Conservation (phyloP, 192 early-diverging fungal genomes). For the Entomortierella beljakovae region DNA sequence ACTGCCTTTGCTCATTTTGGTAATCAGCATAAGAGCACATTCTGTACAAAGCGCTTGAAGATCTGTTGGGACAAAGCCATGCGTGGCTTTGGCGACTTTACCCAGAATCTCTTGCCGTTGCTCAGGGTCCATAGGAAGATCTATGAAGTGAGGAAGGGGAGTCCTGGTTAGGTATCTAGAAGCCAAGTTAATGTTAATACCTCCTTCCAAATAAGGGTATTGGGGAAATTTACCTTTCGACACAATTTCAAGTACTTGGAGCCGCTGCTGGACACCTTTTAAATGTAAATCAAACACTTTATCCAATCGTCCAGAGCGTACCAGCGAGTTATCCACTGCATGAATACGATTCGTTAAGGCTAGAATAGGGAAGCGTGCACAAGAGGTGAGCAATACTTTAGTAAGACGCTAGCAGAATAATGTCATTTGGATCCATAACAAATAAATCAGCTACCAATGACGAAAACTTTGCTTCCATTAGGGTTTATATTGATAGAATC, state of each 20-base stretch:
- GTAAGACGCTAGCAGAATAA: too few species aligned
- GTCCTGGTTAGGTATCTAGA: background rate
- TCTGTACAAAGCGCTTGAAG: conserved; percentile 74
- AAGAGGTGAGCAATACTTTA: background rate
- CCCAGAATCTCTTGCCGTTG: conserved; percentile 50
- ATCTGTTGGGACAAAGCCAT: conserved; percentile 88
- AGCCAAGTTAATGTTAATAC: too few species aligned
- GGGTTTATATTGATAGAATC: conserved; percentile 54
- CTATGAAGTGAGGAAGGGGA: conserved; percentile 20
- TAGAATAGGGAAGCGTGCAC: conserved; percentile 6
- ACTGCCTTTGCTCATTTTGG: conserved; percentile 43
- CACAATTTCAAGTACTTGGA: conserved; percentile 53
- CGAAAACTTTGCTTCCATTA: conserved; percentile 39
- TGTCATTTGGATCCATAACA: too few species aligned
- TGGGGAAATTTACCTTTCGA: conserved; percentile 47
- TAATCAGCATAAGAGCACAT: conserved; percentile 60
- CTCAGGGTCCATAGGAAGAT: conserved; percentile 58
- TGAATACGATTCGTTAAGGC: conserved; percentile 66
- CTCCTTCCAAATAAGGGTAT: background rate
- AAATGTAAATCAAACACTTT: conserved; percentile 60
- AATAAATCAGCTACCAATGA: conserved; percentile 60
- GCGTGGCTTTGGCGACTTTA: conserved; percentile 63
- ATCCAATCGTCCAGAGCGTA: conserved; percentile 72
- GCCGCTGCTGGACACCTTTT: conserved; percentile 57
- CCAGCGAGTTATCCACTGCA: conserved; percentile 59